phyloP scores from a whole-genome alignment of 257 asterid species.

The Henckelia pumila region DNA sequence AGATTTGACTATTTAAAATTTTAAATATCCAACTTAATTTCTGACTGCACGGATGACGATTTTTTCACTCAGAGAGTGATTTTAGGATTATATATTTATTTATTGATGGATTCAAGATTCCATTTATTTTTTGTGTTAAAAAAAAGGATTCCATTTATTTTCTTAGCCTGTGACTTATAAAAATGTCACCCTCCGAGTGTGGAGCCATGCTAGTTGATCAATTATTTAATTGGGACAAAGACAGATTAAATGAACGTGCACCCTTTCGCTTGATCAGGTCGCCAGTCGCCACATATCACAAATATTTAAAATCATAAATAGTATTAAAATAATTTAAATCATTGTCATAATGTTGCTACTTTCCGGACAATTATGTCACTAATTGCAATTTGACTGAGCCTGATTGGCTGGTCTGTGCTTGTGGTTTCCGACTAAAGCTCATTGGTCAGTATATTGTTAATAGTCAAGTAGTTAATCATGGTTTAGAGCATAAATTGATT shows the following conservation, averaged over 20 bases:
- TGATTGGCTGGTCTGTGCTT: not conserved
- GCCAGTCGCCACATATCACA: slow-evolving; percentile 29
- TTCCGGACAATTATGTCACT: not conserved
- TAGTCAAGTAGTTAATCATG: not conserved
- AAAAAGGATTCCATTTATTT: not conserved
- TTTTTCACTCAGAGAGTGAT: slow-evolving; percentile 19
- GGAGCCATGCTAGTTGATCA: slow-evolving; percentile 8
- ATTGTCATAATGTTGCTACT: slow-evolving; percentile 15
- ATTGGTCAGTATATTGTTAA: not conserved
- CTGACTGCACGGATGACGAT: slow-evolving; percentile 41
- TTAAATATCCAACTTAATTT: not conserved
- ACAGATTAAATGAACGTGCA: not conserved
- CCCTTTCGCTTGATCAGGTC: slow-evolving; percentile 26
- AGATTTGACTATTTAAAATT: no score
- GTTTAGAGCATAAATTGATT: not conserved
- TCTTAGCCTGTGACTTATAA: not conserved
- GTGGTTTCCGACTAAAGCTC: not conserved
- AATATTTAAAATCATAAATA: no score
- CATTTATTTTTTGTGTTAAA: not conserved
- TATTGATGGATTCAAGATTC: slow-evolving; percentile 15
- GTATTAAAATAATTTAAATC: not conserved
- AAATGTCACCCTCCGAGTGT: slow-evolving; percentile 27
- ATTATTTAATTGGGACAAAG: not conserved
- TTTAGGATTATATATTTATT: slow-evolving; percentile 3
- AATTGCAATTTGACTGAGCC: not conserved